A percentile compares a stretch with the other conserved stretches of the same genome.
Conservation (phyloP, 495 filamentous ascomycete genomes). For the Penicillium cosmopolitanum region DNA sequence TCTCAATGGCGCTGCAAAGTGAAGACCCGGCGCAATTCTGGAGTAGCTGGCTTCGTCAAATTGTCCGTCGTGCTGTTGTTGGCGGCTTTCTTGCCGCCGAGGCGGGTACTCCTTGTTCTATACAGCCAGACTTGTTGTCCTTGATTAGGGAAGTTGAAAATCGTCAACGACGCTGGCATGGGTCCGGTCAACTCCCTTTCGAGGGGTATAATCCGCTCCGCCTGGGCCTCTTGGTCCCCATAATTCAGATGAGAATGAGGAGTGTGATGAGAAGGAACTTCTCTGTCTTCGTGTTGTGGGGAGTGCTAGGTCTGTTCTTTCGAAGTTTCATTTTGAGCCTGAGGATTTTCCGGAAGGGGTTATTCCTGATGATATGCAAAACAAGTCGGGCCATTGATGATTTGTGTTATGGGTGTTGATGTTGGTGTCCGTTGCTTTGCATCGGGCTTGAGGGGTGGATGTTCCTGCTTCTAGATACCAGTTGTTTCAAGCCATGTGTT, state of each 20-base stretch:
- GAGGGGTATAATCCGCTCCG: conserved; percentile 11
- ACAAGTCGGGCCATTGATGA: conserved; percentile 5
- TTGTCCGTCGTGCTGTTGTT: conserved; percentile 43
- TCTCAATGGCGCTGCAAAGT: conserved; percentile 30
- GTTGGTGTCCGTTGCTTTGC: too few species aligned
- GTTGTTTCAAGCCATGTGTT: too few species aligned
- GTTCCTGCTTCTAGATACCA: too few species aligned
- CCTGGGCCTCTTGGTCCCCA: neutral
- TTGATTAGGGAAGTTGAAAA: conserved; percentile 46
- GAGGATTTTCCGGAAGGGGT: conserved; percentile 43
- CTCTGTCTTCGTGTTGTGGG: conserved; percentile 45
- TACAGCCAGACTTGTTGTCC: conserved; percentile 37
- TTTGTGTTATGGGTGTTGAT: too few species aligned
- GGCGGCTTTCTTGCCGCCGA: conserved; percentile 33
- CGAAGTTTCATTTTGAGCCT: conserved; percentile 46
- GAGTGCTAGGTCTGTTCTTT: conserved; percentile 41
- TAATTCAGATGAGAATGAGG: conserved; percentile 4
- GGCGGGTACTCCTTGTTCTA: conserved; percentile 25
- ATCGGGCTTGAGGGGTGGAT: too few species aligned
- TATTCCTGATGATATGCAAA: conserved; percentile 17
- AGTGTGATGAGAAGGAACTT: conserved; percentile 34
- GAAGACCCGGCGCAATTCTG: conserved; percentile 35
- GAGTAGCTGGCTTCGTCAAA: conserved; percentile 44
- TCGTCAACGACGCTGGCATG: conserved; percentile 49
- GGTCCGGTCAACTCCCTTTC: conserved; percentile 31